phyloP scores from a whole-genome alignment of 495 filamentous ascomycete species.

The Aspergillus funiculosus region DNA sequence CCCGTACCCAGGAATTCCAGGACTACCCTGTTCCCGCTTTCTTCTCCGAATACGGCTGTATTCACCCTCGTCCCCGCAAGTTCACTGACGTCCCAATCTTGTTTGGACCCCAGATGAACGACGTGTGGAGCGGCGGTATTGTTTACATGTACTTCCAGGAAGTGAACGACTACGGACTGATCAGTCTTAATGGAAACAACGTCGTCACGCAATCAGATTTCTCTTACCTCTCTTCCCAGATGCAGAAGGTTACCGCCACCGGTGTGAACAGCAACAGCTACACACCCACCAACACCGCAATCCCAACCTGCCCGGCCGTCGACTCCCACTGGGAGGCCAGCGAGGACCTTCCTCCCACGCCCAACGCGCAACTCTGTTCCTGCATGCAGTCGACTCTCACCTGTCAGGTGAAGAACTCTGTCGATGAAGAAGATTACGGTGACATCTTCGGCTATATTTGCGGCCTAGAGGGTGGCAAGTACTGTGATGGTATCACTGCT shows the following conservation, averaged over 20 bases:
- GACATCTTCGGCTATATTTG: constrained; percentile 73
- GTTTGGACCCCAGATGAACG: constrained; percentile 73
- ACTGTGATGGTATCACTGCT: constrained; percentile 59
- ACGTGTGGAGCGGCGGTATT: constrained; percentile 89
- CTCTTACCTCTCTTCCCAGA: constrained; percentile 62
- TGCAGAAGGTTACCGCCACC: constrained; percentile 61
- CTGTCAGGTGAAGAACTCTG: constrained; percentile 57
- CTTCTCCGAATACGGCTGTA: constrained; percentile 99
- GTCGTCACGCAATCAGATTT: constrained; percentile 68
- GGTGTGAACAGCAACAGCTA: constrained; percentile 61
- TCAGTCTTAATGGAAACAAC: constrained; percentile 49
- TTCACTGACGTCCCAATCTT: constrained; percentile 83
- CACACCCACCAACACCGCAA: constrained; percentile 61
- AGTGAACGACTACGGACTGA: constrained; percentile 83
- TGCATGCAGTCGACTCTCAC: constrained; percentile 76
- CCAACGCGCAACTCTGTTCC: constrained; percentile 67
- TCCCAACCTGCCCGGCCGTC: constrained; percentile 64
- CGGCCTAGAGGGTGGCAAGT: constrained; percentile 44
- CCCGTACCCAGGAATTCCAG: constrained; percentile 74
- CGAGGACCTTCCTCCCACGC: constrained; percentile 71
- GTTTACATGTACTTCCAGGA: constrained; percentile 99
- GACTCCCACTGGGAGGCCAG: constrained; percentile 64
- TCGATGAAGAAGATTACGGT: constrained; percentile 51
- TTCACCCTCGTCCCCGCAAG: constrained; percentile 63
- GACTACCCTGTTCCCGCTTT: constrained; percentile 90